Evolutionary conservation across 1,284 basidiomycete genomes (phyloP).

Genomic region (Tetrapyrgos nigripes): DNA sequence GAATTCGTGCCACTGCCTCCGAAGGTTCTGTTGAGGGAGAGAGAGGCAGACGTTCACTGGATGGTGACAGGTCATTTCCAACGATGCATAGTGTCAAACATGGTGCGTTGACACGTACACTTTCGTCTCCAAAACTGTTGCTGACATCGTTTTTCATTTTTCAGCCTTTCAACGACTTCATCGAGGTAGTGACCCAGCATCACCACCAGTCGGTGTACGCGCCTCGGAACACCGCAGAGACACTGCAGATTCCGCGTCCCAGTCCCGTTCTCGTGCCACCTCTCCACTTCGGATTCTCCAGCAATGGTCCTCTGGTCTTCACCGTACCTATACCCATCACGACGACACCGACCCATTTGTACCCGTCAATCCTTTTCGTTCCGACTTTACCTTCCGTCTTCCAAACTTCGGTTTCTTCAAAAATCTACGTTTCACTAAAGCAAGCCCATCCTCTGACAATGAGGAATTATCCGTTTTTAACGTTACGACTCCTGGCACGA

Average conservation of each 20-base stretch:
- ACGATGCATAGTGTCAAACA: slow-evolving; percentile 35
- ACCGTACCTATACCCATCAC: slow-evolving; percentile 22
- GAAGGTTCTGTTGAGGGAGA: slow-evolving; percentile 34
- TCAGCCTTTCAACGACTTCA: slow-evolving; percentile 26
- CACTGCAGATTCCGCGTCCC: slow-evolving; percentile 25
- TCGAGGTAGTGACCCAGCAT: slow-evolving; percentile 12
- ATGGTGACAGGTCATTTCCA: slow-evolving; percentile 41
- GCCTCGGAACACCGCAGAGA: slow-evolving; percentile 17
- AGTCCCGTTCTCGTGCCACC: slow-evolving; percentile 43
- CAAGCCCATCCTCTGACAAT: slow-evolving; percentile 8
- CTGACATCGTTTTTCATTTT: not conserved
- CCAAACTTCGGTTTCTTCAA: slow-evolving; percentile 22
- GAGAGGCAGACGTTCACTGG: slow-evolving; percentile 40
- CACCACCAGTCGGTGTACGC: slow-evolving; percentile 1
- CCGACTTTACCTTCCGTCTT: slow-evolving; percentile 26
- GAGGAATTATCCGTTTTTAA: not conserved
- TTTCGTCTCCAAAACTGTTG: too few species aligned
- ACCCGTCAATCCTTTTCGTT: slow-evolving; percentile 48
- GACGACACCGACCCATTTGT: slow-evolving; percentile 47
- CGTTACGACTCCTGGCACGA: not conserved
- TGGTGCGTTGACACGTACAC: slow-evolving; percentile 34
- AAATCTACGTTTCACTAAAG: slow-evolving; percentile 12
- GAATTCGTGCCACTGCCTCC: slow-evolving; percentile 19
- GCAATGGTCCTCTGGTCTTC: slow-evolving; percentile 43
- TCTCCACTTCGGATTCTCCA: slow-evolving; percentile 51